Percentiles rank a stretch among this genome's conserved stretches.
Evolutionary conservation across 768 basidiomycete genomes (phyloP).

Genomic region (Trametopsis cervina): DNA sequence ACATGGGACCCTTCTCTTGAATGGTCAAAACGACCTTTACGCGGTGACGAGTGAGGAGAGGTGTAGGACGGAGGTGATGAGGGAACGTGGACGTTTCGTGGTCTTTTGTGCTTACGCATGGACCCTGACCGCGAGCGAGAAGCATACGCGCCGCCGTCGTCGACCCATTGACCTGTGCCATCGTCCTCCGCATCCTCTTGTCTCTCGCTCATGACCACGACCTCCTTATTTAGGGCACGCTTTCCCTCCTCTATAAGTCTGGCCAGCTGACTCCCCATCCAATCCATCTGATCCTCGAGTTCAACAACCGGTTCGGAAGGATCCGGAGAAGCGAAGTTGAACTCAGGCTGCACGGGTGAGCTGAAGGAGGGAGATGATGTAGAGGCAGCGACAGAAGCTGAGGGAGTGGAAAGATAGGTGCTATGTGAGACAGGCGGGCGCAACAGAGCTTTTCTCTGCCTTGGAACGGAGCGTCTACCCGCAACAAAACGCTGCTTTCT

Average conservation of each 20-base stretch:
- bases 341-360: conserved; percentile 30
- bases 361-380: conserved; percentile 21
- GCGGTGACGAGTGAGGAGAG: conserved; percentile 29
- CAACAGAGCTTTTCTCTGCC: conserved; percentile 29
- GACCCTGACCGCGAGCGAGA: conserved; percentile 20
- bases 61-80: conserved; percentile 24
- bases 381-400: conserved; percentile 15
- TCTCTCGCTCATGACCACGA: conserved; percentile 71
- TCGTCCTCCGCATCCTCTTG: conserved; percentile 75
- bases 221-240: conserved; percentile 66
- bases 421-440: not conserved
- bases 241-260: conserved; percentile 74
- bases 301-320: conserved; percentile 27
- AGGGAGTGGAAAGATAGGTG: no score
- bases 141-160: conserved; percentile 25
- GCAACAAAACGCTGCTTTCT: conserved; percentile 31
- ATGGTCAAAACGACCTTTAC: conserved; percentile 25
- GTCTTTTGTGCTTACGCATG: conserved; percentile 13
- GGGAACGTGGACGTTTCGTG: conserved; percentile 14
- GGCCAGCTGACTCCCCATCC: conserved; percentile 68
- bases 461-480: conserved; percentile 29
- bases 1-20: conserved; percentile 19
- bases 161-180: conserved; percentile 68
- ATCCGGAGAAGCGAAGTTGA: conserved; percentile 29
- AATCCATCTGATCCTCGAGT: conserved; percentile 70